Base-by-base conservation (phyloP, 768 basidiomycete genomes). In the Dacryopinax primogenitus region DNA sequence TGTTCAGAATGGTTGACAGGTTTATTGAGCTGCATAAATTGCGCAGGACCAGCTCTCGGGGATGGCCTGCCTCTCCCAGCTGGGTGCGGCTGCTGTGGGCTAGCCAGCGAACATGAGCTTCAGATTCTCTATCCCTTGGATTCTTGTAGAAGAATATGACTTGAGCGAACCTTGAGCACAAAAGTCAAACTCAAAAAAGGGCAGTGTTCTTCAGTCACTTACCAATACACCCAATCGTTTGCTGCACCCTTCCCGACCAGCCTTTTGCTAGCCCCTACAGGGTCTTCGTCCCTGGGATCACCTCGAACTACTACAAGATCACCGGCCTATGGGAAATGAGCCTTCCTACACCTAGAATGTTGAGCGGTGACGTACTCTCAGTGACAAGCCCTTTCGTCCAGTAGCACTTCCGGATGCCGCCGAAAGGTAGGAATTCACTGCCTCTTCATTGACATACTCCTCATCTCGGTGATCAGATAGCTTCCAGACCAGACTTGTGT, bases 61-160 rank as follows among this genome's bases (percentile, higher is more conserved):
- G 76, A 65, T 86, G 75, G 0, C 80, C 81, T 15, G 90, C 73
- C 66, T 88, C 84, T 32, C 79, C 76, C 30, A 89, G 71, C n/a
- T 82, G 71, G 0, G 84, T 86, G 64, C 81, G 79, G 0, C 82
- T 81, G 0, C 83, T 82, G 69, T 91, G 89, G 63, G 86, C 81
- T 32, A 87, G 82, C 88, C 88, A 92, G 34, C 84, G 87, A 11
- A 87, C 74, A 72, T 92, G 90, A 0, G 82, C 80, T 28, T 32
- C 26, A 7, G 7, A 18, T 2, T 23, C 15, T 18, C 30, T 11
- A 1, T 66, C 73, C 63, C 78, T 73, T 3, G 74, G 66, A 16
- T 77, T 73, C 34, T 76, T 74, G 16, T 79, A 72, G 65, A 89
- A 79, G 62, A 78, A 81, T 0, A 84, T 71, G 28, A 91, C 84